These are phyloP conservation scores for Sparassis latifolia DNA, from an alignment of 1,284 basidiomycete genomes.

Conservation along the genomic window DNA sequence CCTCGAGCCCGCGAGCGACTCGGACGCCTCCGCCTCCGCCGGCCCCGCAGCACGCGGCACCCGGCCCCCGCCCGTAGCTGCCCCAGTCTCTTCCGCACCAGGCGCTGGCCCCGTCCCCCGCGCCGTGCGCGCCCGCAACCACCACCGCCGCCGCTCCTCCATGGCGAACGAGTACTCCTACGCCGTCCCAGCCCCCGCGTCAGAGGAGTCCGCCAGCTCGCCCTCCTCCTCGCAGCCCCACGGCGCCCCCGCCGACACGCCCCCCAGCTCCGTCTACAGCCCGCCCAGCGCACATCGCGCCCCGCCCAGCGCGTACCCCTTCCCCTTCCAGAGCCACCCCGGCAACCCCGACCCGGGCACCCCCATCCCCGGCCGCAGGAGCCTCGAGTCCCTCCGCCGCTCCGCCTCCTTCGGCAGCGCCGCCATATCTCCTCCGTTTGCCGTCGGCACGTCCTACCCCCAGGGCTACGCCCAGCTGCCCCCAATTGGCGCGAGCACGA, in stretches of 20 bases:
- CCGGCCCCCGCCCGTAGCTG: constrained; percentile 5
- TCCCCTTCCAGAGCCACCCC: constrained; percentile 52
- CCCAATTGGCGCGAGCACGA: constrained; percentile 11
- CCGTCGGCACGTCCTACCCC: constrained; percentile 11
- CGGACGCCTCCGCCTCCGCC: constrained; percentile 16
- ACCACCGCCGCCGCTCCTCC: constrained; percentile 18
- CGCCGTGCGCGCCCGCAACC: constrained; percentile 14
- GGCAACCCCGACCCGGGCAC: constrained; percentile 52
- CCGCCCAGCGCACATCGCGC: constrained; percentile 3
- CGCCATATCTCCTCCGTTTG: constrained; percentile 11
- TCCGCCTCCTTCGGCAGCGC: constrained; percentile 3
- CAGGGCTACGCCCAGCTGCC: constrained; percentile 1
- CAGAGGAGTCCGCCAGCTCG: not conserved
- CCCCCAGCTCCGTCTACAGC: constrained; percentile 1
- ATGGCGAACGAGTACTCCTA: constrained; percentile 17
- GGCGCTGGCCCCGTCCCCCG: constrained; percentile 4
- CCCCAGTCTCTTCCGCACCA: constrained; percentile 3
- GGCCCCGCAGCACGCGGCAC: constrained; percentile 7
- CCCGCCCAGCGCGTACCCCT: constrained; percentile 41
- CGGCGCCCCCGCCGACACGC: constrained; percentile 6
- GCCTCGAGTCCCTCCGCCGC: constrained; percentile 29
- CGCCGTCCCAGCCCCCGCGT: constrained; percentile 2
- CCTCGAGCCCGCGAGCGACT: constrained; percentile 20
- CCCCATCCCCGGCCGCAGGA: constrained; percentile 34
- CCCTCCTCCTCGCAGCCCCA: constrained; percentile 11